These are phyloP conservation scores for Basipetospora chlamydospora DNA, from an alignment of 2,329 filamentous ascomycete species.

Conservation along the genomic window DNA sequence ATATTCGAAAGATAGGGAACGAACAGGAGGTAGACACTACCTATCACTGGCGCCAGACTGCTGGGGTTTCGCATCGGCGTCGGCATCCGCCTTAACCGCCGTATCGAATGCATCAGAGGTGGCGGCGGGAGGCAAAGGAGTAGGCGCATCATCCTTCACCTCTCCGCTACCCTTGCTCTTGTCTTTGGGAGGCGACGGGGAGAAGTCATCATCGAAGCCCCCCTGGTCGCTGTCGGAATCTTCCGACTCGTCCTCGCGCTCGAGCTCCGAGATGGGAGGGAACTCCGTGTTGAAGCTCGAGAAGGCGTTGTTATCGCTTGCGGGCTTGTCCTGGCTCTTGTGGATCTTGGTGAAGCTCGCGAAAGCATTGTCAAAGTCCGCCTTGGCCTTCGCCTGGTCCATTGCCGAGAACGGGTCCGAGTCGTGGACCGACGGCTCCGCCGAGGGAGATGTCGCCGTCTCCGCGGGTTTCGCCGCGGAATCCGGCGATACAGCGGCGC, in stretches of 20 bases:
- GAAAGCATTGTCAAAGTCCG: slow-evolving; percentile 77
- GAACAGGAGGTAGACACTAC: not conserved
- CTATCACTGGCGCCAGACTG: not conserved
- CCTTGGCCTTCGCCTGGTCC: slow-evolving; percentile 49
- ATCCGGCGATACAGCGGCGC: slow-evolving; percentile 4
- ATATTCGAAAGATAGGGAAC: no score
- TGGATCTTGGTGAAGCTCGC: slow-evolving; percentile 51
- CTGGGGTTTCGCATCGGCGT: no score
- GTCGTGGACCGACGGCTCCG: slow-evolving; percentile 3
- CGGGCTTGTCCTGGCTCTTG: slow-evolving; percentile 30
- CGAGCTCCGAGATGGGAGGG: slow-evolving; percentile 80
- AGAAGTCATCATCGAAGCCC: slow-evolving; percentile 90
- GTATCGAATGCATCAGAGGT: no score
- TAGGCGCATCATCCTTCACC: slow-evolving; percentile 9
- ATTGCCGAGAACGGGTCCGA: slow-evolving; percentile 37
- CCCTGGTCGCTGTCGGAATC: slow-evolving; percentile 65
- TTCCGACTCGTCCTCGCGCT: slow-evolving; percentile 69
- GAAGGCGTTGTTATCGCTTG: slow-evolving; percentile 24
- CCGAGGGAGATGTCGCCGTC: slow-evolving; percentile 2
- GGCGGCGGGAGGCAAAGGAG: no score
- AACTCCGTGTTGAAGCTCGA: slow-evolving; percentile 62
- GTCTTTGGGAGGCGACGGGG: slow-evolving; percentile 39
- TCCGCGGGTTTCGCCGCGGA: slow-evolving; percentile 4
- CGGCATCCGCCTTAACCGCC: no score
- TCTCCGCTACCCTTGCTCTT: slow-evolving; percentile 15